A percentile compares a stretch with the other conserved stretches of the same genome.
These are phyloP conservation scores for Capsicum baccatum DNA, from an alignment of 257 asterid genomes.

Conservation along the genomic window DNA sequence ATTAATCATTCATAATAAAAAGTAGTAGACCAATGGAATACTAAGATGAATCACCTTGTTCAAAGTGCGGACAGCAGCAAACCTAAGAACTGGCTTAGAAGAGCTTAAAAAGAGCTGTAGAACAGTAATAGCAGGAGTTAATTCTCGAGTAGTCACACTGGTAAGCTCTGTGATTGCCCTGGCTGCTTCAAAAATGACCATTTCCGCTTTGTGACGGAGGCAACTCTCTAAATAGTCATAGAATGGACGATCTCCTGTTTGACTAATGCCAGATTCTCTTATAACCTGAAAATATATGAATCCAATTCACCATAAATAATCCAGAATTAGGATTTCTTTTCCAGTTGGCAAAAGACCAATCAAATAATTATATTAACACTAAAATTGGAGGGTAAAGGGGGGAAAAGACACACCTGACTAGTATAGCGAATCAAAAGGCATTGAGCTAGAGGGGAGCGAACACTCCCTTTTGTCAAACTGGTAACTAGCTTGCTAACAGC, in stretches of 20 bases:
- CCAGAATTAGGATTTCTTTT: neutral
- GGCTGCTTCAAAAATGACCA: conserved; percentile 97
- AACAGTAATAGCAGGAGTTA: conserved; percentile 93
- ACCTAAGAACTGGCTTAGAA: conserved; percentile 90
- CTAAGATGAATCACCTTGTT: conserved; percentile 66
- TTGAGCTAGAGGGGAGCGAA: conserved; percentile 93
- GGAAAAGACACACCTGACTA: conserved; percentile 63
- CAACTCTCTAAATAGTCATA: conserved; percentile 94
- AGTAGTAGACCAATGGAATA: neutral
- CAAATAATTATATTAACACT: neutral
- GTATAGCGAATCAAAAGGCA: conserved; percentile 94
- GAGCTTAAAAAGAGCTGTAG: conserved; percentile 91
- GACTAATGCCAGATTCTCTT: conserved; percentile 74
- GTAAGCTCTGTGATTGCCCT: conserved; percentile 91
- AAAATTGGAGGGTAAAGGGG: neutral
- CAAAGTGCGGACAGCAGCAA: conserved; percentile 96
- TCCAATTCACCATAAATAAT: conserved; percentile 28
- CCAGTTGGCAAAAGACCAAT: neutral
- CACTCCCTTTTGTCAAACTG: conserved; percentile 92
- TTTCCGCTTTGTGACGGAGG: conserved; percentile 95
- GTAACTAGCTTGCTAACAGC: conserved; percentile 95
- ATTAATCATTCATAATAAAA: conserved; percentile 6
- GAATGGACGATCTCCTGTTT: conserved; percentile 87
- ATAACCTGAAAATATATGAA: conserved; percentile 63
- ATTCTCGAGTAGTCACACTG: conserved; percentile 81